Evolutionary conservation across 495 filamentous ascomycete genomes (phyloP).

Genomic region (Ascodesmis nigricans): DNA sequence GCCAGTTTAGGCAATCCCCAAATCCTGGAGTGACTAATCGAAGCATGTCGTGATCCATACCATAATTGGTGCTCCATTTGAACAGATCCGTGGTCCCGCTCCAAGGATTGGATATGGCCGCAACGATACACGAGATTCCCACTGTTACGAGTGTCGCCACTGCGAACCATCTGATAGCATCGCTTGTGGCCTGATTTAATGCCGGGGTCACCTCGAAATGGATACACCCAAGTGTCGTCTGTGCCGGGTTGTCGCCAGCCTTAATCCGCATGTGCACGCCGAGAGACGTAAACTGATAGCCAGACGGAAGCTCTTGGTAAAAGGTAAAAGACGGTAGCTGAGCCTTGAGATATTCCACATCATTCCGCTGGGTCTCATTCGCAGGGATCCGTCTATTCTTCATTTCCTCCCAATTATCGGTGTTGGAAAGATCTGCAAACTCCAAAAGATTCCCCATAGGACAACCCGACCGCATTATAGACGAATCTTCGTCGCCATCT

Average conservation of each 20-base stretch:
- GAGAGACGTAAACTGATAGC: conserved; percentile 68
- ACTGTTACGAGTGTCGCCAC: conserved; percentile 57
- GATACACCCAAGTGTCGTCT: conserved; percentile 52
- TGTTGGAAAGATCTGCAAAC: too few species aligned
- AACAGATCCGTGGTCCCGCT: conserved; percentile 63
- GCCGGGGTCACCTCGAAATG: conserved; percentile 62
- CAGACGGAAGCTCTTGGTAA: conserved; percentile 50
- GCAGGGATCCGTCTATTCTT: conserved; percentile 4
- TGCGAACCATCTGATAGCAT: conserved; percentile 56
- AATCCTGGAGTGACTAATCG: conserved; percentile 90
- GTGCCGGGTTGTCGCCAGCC: conserved; percentile 38
- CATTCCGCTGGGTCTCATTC: conserved; percentile 20
- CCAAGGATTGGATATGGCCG: conserved; percentile 82
- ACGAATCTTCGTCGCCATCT: background rate
- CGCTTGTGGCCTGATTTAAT: conserved; percentile 38
- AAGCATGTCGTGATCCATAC: conserved; percentile 75
- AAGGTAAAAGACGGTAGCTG: conserved; percentile 49
- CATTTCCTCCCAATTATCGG: too few species aligned
- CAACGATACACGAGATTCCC: conserved; percentile 56
- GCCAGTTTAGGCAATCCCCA: conserved; percentile 89
- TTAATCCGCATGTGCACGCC: conserved; percentile 44
- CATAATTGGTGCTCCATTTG: conserved; percentile 88
- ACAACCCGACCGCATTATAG: too few species aligned
- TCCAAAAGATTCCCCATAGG: too few species aligned
- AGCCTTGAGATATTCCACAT: conserved; percentile 10